Evolutionary conservation across 2,329 filamentous ascomycete species (phyloP).

Genomic region (Rhinocladiella similis): DNA sequence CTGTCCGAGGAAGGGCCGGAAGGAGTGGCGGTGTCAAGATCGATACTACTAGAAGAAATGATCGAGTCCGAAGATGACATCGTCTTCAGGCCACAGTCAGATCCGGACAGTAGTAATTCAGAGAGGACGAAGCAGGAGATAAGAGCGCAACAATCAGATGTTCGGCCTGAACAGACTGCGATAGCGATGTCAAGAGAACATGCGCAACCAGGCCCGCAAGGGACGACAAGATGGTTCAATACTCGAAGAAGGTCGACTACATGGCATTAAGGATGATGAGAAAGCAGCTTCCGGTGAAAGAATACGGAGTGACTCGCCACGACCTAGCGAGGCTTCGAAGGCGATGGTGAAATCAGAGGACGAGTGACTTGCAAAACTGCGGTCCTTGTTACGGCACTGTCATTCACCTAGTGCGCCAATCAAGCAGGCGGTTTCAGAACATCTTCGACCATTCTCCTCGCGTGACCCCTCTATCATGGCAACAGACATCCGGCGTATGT

Average conservation of each 20-base stretch:
- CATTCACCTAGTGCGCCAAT: neutral
- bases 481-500: neutral
- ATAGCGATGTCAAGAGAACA: neutral
- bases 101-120: neutral
- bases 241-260: neutral
- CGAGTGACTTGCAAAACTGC: too few species aligned
- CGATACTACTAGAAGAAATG: conserved; percentile 15
- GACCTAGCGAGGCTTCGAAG: neutral
- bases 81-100: neutral
- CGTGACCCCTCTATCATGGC: neutral
- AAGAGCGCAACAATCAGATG: neutral
- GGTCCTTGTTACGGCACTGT: neutral
- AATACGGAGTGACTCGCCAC: neutral
- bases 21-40: conserved; percentile 6
- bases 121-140: neutral
- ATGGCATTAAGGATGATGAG: neutral
- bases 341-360: neutral
- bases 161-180: neutral
- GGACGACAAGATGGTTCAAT: neutral
- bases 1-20: neutral
- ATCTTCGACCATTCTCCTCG: neutral
- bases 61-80: conserved; percentile 22
- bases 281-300: neutral
- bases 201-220: neutral
- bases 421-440: neutral